Evolutionary conservation across 139 green algal genomes (phyloP), one percentile per base, ranked within the genome.

Genomic region (Chlorella sp.): DNA sequence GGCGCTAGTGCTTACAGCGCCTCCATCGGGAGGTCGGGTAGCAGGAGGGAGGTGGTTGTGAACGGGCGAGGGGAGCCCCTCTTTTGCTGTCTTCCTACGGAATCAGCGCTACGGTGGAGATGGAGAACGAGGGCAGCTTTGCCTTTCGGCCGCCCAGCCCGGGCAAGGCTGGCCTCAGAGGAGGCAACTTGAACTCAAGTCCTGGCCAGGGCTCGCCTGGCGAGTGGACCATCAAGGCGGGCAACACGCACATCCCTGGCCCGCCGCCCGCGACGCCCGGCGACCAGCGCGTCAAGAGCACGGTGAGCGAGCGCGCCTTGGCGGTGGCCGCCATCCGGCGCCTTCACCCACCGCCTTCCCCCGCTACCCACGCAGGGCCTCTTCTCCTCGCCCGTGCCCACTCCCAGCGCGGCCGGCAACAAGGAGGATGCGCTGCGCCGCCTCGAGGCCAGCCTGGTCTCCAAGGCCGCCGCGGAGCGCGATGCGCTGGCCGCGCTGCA

Each of bases 361-460:
- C 27, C 69, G 51, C 11, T 51, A 27, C 46, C 5, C 25, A 35
- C 45, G 41, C 73, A 79, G 73, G 29, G 14, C n/a, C 40, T 71
- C 1, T 60, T 60, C 53, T 40, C 19, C 43, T 62, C 73, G 0
- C 74, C 74, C 2, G 3, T 63, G 62, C 45, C 74, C 61, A 79
- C 74, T 15, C 74, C 74, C 2, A 71, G 23, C 45, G 27, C 25
- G 36, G 4, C 21, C 23, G 38, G 71, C 0, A 21, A 27, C 55
- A 62, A 63, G 4, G 62, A 80, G 55, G 74, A 80, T 8, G 25
- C 38, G 5, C 45, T 80, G 55, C 65, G 41, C 55, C 53, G 50
- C 31, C 21, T 80, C 12, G 74, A 66, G 62, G 31, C 31, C 2
- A 27, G 67, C 1, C 56, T 80, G 67, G 63, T 75, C 33, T 25